Conservation (phyloP, 2,329 filamentous ascomycete genomes). For the Kalmusia sp. region DNA sequence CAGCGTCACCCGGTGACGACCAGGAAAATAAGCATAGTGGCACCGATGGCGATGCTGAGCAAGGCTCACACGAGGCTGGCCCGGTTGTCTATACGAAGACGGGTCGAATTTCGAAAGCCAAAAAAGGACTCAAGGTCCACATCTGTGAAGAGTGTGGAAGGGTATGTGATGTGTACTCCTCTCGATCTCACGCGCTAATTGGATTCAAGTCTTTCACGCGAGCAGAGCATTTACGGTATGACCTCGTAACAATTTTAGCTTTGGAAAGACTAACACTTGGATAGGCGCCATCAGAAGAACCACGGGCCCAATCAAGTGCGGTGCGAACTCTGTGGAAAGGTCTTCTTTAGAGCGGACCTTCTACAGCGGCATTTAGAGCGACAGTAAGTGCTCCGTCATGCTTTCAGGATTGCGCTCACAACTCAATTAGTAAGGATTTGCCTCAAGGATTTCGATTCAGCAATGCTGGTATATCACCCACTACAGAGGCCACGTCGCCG, state of each 20-base stretch:
- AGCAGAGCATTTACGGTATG: constrained; percentile 48
- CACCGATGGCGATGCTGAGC: constrained; percentile 7
- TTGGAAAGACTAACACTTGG: neutral
- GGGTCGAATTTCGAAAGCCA: constrained; percentile 48
- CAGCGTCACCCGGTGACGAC: constrained; percentile 3
- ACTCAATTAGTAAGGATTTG: constrained; percentile 1
- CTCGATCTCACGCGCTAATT: constrained; percentile 2
- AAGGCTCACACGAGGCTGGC: constrained; percentile 5
- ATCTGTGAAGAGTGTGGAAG: constrained; percentile 45
- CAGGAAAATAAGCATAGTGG: constrained; percentile 12
- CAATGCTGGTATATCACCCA: neutral
- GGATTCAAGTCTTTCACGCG: constrained; percentile 46
- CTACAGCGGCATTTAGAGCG: constrained; percentile 14
- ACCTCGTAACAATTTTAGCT: neutral
- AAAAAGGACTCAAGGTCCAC: constrained; percentile 48
- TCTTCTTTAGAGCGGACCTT: constrained; percentile 14
- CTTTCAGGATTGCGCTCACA: neutral
- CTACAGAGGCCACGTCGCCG: neutral
- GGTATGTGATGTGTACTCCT: neutral
- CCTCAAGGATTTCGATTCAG: neutral
- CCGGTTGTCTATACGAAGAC: constrained; percentile 45
- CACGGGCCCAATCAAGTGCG: constrained; percentile 12
- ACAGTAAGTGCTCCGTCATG: constrained; percentile 5
- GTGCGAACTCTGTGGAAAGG: constrained; percentile 15
- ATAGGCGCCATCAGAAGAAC: constrained; percentile 17